phyloP scores from a whole-genome alignment of 1,139 yeast genomes.

The Nakaseomyces nivariensis region DNA sequence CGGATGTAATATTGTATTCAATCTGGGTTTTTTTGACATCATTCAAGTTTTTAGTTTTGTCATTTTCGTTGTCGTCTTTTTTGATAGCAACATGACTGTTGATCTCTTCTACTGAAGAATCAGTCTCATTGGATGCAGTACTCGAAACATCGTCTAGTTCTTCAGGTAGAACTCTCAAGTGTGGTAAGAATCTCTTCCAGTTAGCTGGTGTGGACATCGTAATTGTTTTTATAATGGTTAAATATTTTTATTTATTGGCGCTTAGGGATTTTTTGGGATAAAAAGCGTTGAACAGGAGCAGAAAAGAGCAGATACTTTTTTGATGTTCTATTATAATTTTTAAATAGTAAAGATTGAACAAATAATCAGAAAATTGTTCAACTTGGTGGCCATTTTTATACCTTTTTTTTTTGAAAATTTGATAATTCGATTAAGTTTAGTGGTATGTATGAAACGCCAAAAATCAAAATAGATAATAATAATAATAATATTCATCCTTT shows the following conservation, averaged over 20 bases:
- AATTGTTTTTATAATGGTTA: background rate
- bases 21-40: background rate
- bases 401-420: too few species aligned
- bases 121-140: background rate
- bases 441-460: too few species aligned
- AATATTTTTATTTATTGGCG: background rate
- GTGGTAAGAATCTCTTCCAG: conserved; percentile 18
- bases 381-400: too few species aligned
- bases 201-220: background rate
- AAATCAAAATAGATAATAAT: too few species aligned
- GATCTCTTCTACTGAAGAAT: background rate
- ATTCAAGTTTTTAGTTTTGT: background rate
- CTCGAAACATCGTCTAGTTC: conserved; percentile 7
- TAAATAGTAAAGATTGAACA: too few species aligned
- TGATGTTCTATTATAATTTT: too few species aligned
- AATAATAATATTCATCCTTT: too few species aligned
- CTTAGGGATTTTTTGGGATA: too few species aligned
- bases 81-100: background rate
- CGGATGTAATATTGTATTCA: background rate
- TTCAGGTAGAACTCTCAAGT: conserved; percentile 22
- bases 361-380: too few species aligned
- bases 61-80: background rate
- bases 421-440: too few species aligned
- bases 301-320: too few species aligned
- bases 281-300: too few species aligned